phyloP scores from a whole-genome alignment of 2,329 filamentous ascomycete species.

The Botrytis cinerea region DNA sequence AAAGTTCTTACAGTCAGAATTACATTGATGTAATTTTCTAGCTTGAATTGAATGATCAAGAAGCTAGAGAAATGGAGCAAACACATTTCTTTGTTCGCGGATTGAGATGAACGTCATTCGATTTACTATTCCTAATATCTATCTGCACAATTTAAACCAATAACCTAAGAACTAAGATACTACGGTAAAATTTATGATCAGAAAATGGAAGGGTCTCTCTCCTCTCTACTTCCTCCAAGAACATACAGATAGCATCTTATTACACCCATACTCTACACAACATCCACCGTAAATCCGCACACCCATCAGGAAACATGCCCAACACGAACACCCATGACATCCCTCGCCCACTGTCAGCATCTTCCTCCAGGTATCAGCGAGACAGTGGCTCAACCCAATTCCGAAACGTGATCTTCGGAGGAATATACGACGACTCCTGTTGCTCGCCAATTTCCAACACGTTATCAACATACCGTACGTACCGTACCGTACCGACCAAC shows the following conservation, averaged over 20 bases:
- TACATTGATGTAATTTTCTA: neutral
- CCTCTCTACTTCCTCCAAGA: neutral
- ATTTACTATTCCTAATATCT: neutral
- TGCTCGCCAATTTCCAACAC: neutral
- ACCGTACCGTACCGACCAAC: neutral
- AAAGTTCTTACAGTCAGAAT: neutral
- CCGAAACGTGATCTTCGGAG: neutral
- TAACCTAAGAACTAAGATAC: neutral
- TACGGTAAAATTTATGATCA: neutral
- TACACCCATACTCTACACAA: neutral
- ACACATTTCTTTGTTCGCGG: neutral
- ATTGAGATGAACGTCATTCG: neutral
- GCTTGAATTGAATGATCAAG: neutral
- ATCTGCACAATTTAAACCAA: neutral
- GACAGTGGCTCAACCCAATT: neutral
- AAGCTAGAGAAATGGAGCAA: neutral
- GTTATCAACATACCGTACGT: neutral
- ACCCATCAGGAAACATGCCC: neutral
- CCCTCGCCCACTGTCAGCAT: neutral
- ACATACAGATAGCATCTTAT: neutral
- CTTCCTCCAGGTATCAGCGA: neutral
- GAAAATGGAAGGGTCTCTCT: neutral
- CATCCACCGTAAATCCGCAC: neutral
- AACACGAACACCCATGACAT: too few species aligned
- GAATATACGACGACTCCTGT: neutral